phyloP scores from a whole-genome alignment of 2,329 filamentous ascomycete genomes.

The Fusarium odoratissimum region DNA sequence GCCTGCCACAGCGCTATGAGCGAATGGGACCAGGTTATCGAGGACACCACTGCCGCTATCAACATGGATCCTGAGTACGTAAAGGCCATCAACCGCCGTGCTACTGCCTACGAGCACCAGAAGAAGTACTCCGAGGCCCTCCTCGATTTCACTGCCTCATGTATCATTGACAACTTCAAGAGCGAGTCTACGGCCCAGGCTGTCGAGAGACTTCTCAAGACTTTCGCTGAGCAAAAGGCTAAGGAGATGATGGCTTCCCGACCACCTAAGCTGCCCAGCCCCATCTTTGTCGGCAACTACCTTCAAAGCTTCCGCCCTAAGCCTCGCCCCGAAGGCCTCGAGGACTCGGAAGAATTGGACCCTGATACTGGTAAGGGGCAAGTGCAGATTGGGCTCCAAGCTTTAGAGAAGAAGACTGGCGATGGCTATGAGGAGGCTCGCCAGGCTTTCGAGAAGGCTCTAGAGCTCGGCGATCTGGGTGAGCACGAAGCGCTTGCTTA shows the following conservation, averaged over 20 bases:
- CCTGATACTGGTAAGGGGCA: constrained; percentile 86
- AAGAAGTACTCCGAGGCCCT: constrained; percentile 93
- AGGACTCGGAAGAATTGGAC: constrained; percentile 81
- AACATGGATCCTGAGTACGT: constrained; percentile 95
- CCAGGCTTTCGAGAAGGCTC: constrained; percentile 84
- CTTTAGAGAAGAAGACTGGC: constrained; percentile 85
- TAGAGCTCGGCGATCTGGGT: constrained; percentile 83
- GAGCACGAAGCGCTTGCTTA: constrained; percentile 91
- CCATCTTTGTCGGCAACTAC: constrained; percentile 98
- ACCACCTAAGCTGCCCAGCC: constrained; percentile 87
- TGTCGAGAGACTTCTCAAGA: constrained; percentile 94
- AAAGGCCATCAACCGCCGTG: constrained; percentile 96
- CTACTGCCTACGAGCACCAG: constrained; percentile 95
- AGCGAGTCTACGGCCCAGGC: constrained; percentile 89
- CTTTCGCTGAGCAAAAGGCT: constrained; percentile 94
- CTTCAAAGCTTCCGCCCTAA: constrained; percentile 96
- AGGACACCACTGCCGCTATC: constrained; percentile 95
- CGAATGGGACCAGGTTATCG: constrained; percentile 95
- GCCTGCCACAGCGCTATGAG: constrained; percentile 95
- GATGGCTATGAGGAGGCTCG: constrained; percentile 93
- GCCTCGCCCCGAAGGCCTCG: constrained; percentile 82
- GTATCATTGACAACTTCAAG: constrained; percentile 97
- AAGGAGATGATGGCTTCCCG: constrained; percentile 90
- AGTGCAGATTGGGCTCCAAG: constrained; percentile 83
- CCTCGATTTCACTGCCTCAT: constrained; percentile 97